A percentile compares a stretch with the other conserved stretches of the same genome.
phyloP scores from a whole-genome alignment of 768 basidiomycete species.

The Xanthoconium purpureum region DNA sequence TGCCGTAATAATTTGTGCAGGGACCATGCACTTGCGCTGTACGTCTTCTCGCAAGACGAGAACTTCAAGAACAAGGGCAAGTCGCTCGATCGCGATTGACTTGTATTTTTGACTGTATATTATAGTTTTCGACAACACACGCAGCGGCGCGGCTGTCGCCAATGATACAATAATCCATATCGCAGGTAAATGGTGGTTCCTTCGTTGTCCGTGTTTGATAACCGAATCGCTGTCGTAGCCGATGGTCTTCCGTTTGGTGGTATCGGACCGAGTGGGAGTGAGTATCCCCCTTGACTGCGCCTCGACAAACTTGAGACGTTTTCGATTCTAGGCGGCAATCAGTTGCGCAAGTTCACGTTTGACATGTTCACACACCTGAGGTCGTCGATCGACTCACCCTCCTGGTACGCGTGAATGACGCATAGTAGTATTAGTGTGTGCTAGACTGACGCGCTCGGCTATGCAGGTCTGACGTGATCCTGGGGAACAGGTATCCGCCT shows the following conservation, averaged over 20 bases:
- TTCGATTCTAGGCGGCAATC: slow-evolving; percentile 50
- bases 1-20: slow-evolving; percentile 32
- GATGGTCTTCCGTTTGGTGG: slow-evolving; percentile 75
- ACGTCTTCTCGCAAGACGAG: slow-evolving; percentile 66
- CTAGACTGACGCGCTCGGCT: neutral
- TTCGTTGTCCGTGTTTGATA: neutral
- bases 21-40: slow-evolving; percentile 72
- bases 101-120: neutral
- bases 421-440: too few species aligned
- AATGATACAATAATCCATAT: slow-evolving; percentile 70
- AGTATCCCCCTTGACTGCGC: slow-evolving; percentile 26
- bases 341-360: slow-evolving; percentile 72
- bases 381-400: slow-evolving; percentile 45
- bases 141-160: slow-evolving; percentile 63
- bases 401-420: slow-evolving; percentile 23
- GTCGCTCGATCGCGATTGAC: neutral
- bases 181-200: slow-evolving; percentile 44
- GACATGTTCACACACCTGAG: slow-evolving; percentile 77
- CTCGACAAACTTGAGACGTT: neutral
- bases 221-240: slow-evolving; percentile 28
- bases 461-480: slow-evolving; percentile 21
- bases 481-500: slow-evolving; percentile 30
- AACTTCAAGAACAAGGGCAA: slow-evolving; percentile 60
- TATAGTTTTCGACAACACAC: slow-evolving; percentile 65
- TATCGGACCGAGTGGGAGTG: slow-evolving; percentile 68